Base-by-base conservation (phyloP, 139 green algal species). In the Edaphochlamys debaryana region DNA sequence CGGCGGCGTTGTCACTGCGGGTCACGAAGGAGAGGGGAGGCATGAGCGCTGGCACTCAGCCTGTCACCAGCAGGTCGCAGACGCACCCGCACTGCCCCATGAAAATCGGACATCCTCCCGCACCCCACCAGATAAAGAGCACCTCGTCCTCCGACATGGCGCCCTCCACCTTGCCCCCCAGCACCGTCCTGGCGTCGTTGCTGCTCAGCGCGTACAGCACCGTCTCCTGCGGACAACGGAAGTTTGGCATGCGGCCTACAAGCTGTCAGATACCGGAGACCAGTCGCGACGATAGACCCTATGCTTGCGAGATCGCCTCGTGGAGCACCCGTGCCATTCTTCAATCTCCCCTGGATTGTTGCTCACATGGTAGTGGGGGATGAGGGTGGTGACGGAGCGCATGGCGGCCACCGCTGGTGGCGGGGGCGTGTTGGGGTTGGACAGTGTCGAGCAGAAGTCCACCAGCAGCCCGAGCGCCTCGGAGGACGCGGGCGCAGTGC, bases 391-490 rank as follows among this genome's bases (percentile, higher is more conserved):
- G 34, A 88, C 92, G 30, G 84, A 90, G 45, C 91, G 87, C 91
- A 96, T 95, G 23, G 89, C 79, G 38, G 89, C 74, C 20, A 96
- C 48, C 17, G 36, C 38, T 0, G 92, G 89, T 13, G 94, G 91
- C 32, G 69, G 40, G 32, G 79, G 87, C 66, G 96, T 82, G 6
- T 82, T 77, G 2, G 92, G 90, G 87, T 94, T 92, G 73, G 90
- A 84, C 32, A 96, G 83, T 9, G 85, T 92, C 36, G 81, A 84
- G 45, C 91, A 86, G 78, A 96, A 96, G 45, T 90, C 91, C 40
- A 87, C 87, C 45, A 96, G 89, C 56, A 95, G 82, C 56, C 88
- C 73, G 67, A 87, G 75, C 67, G 91, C 93, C 85, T 96, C 93
- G 29, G 86, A 64, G 77, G 89, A 90, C 13, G 83, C 50, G 17